Percentiles rank a stretch among this genome's conserved stretches.
phyloP scores from a whole-genome alignment of 2,329 filamentous ascomycete species.

The Elsinoe batatas region DNA sequence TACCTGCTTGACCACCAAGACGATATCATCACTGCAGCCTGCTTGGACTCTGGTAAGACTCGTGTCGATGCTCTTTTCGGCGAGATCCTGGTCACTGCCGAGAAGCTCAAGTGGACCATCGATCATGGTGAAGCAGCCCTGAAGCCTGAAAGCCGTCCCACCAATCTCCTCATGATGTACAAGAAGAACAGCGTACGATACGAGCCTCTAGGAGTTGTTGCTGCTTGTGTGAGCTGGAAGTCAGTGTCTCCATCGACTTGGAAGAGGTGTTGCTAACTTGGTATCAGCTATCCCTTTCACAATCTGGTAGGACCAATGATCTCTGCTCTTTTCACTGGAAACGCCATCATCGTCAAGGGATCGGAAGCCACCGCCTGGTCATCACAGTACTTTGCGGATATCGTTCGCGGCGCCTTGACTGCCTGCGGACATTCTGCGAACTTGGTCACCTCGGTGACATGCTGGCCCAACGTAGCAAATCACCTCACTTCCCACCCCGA shows the following conservation, averaged over 20 bases:
- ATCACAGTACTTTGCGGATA: conserved; percentile 66
- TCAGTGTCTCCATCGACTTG: conserved; percentile 39
- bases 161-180: conserved; percentile 88
- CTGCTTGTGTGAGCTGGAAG: conserved; percentile 93
- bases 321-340: conserved; percentile 81
- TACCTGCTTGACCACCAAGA: conserved; percentile 84
- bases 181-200: conserved; percentile 86
- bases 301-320: conserved; percentile 89
- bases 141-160: conserved; percentile 61
- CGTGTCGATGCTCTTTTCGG: conserved; percentile 89
- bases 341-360: conserved; percentile 84
- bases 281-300: conserved; percentile 52
- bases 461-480: conserved; percentile 75
- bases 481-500: conserved; percentile 75
- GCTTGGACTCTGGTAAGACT: conserved; percentile 91
- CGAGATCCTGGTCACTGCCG: conserved; percentile 85
- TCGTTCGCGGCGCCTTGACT: conserved; percentile 67
- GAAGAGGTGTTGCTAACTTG: not conserved
- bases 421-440: conserved; percentile 75
- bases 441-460: conserved; percentile 74
- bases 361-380: conserved; percentile 96
- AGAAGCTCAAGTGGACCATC: conserved; percentile 93
- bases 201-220: conserved; percentile 86
- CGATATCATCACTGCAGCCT: conserved; percentile 73
- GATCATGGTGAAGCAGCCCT: conserved; percentile 79